Base-by-base conservation (phyloP, 805 yeast species). In the Cyberlindnera amylophila region DNA sequence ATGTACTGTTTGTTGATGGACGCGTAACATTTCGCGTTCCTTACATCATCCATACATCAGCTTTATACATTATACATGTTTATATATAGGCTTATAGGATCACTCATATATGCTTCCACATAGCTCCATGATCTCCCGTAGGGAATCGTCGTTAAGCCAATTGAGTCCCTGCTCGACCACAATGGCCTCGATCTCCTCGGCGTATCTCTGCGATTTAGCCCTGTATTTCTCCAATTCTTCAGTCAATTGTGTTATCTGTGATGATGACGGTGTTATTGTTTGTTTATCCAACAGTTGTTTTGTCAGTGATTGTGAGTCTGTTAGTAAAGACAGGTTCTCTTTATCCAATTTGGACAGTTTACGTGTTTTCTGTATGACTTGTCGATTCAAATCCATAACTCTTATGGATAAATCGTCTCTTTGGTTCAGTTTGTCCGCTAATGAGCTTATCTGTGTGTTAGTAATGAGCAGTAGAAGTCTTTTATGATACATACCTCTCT, bases 101-200 rank as follows among this genome's bases (percentile, higher is more conserved):
- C 35, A 21, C 24, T 27, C 34, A 23, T 40, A 28, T 6, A 39
- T 19, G 34, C 42, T 40, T 2, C 48, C 47, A 35, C 53, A 45
- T 6, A 44, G 35, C 19, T 42, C 43, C 8, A 67, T 49, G 6
- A 62, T 60, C 3, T 62, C 59, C 8, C 40, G 43, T 23, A 68
- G 41, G 10, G 41, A 44, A 6, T 56, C 57, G 42, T 68, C 67
- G 1, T 53, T 40, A 10, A 48, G 45, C 58, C 71, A 55, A 42
- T 69, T 55, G 1, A 62, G 44, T 2, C 69, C 64, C 27, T 61
- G 47, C 11, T 69, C 59, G 1, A 69, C 57, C 0, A 69, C 53
- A 21, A 65, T 42, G 17, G 60, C 57, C 7, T 58, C 52, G 7
- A 66, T 61, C 15, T 51, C 42, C 10, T 52, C 55, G 1, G 53